Evolutionary conservation across 306 rosid species (phyloP), one percentile per base, ranked within the genome.

Genomic region (Rosa rugosa): DNA sequence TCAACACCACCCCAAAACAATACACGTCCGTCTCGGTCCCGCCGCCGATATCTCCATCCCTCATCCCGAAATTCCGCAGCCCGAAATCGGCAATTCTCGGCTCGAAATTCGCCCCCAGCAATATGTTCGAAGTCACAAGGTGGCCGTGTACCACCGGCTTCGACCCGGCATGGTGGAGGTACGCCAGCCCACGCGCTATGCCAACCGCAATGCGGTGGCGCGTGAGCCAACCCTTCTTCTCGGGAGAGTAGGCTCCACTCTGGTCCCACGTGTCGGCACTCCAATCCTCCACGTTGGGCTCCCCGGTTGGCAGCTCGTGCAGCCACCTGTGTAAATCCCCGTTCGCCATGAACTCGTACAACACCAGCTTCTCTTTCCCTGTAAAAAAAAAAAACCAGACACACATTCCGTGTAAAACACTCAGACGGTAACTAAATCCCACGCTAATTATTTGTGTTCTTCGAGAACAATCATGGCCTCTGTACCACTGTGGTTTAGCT

Each of bases 231-330:
- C 86, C 90, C 80, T 89, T 83, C 75, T 86, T 93, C 73, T 90
- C 99, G 0, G 89, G 91, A 0, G 91, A 80, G 0, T 84, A 71
- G 25, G 88, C 82, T 11, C 78, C 90, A 40, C 10, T 10, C 45
- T 86, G 76, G 73, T 94, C 97, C 99, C 99, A 95, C 81, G 91
- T 95, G 88, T 95, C 99, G 0, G 85, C 79, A 16, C 90, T 91
- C 99, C 99, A 95, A 57, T 95, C 99, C 77, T 95, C 99, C 63
- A 93, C 98, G 72, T 93, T 88, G 45, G 99, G 86, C 77, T 93
- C 87, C 27, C 98, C 99, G 0, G 97, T 73, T 0, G 99, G 99
- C 3, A 95, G 93, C 85, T 93, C 99, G 62, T 93, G 96, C 17
- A 95, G 59, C 99, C 99, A 95, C 80, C 94, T 81, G 0, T 91